Conservation (phyloP, 306 rosid genomes). For the Heteromeles arbutifolia region DNA sequence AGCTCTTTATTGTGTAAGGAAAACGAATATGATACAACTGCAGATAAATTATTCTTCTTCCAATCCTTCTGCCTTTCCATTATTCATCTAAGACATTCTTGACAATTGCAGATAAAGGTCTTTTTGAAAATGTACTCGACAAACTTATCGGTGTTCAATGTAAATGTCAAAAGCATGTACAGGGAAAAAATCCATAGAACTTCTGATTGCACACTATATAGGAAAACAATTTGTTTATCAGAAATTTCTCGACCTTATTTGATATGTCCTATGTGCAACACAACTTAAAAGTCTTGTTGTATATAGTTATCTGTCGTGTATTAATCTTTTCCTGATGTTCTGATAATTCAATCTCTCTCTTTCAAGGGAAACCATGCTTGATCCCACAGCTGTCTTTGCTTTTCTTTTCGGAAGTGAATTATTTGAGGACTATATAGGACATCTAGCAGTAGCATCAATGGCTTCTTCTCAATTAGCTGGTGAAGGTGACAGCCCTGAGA, state of each 20-base stretch:
- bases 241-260: neutral
- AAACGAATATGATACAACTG: neutral
- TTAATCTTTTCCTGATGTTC: neutral
- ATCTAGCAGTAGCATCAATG: slow-evolving; percentile 88
- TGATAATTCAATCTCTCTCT: slow-evolving; percentile 9
- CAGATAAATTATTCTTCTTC: neutral
- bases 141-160: neutral
- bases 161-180: neutral
- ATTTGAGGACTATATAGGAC: slow-evolving; percentile 90
- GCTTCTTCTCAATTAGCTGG: slow-evolving; percentile 65
- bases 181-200: neutral
- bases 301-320: neutral
- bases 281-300: neutral
- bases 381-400: slow-evolving; percentile 81
- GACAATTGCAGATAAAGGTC: too few species aligned
- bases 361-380: slow-evolving; percentile 85
- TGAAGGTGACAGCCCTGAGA: slow-evolving; percentile 57
- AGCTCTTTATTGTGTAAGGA: neutral
- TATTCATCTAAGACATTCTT: neutral
- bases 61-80: neutral
- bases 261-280: neutral
- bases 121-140: neutral
- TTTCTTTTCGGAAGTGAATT: slow-evolving; percentile 85
- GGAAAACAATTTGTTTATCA: neutral
- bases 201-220: too few species aligned